Percentiles rank a stretch among this genome's conserved stretches.
Conservation (phyloP, 2,329 filamentous ascomycete genomes). For the Colletotrichum brevisporum region DNA sequence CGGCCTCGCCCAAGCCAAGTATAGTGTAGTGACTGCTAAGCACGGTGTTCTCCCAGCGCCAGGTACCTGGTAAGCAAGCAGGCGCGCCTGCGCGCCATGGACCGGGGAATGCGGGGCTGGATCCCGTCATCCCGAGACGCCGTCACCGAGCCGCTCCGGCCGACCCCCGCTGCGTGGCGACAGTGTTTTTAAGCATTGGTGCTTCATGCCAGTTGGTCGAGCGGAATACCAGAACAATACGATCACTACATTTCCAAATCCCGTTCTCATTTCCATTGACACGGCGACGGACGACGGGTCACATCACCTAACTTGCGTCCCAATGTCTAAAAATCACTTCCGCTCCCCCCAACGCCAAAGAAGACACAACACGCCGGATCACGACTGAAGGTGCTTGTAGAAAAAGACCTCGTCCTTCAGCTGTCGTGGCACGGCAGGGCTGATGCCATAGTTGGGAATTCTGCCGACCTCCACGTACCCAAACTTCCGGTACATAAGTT, state of each 20-base stretch:
- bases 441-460: constrained; percentile 67
- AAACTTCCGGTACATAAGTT: constrained; percentile 67
- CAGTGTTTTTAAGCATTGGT: neutral
- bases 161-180: neutral
- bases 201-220: neutral
- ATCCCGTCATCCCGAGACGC: neutral
- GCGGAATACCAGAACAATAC: neutral
- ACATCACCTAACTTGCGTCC: constrained; percentile 23
- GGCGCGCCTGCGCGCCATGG: too few species aligned
- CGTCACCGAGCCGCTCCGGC: neutral
- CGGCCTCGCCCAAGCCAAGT: neutral
- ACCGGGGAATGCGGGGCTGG: neutral
- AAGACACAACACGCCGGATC: neutral
- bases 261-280: neutral
- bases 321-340: constrained; percentile 22
- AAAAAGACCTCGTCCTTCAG: constrained; percentile 68
- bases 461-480: constrained; percentile 69
- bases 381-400: constrained; percentile 66
- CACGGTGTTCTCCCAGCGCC: too few species aligned
- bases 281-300: neutral
- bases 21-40: too few species aligned
- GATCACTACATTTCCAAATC: constrained; percentile 21
- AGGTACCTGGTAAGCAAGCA: neutral
- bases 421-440: constrained; percentile 58
- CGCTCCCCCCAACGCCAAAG: constrained; percentile 16